These are phyloP conservation scores for Thalassiosira oceanica DNA, from an alignment of 352 stramenopile genomes.

Conservation along the genomic window DNA sequence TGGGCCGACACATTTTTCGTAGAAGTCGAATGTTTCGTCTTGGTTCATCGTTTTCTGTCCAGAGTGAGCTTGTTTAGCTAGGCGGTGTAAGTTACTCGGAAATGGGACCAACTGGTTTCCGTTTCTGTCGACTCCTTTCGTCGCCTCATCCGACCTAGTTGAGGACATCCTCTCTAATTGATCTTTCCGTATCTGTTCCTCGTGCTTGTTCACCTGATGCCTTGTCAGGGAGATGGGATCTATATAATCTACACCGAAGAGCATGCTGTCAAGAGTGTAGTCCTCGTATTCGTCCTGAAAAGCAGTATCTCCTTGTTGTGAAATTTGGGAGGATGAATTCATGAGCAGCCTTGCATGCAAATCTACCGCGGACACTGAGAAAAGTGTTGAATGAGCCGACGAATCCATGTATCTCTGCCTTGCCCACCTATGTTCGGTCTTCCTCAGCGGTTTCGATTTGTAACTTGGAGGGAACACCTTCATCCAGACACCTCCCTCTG, in stretches of 20 bases:
- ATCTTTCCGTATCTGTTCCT: slow-evolving; percentile 20
- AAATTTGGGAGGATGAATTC: slow-evolving; percentile 38
- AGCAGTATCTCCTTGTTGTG: slow-evolving; percentile 19
- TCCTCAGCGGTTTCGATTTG: slow-evolving; percentile 1
- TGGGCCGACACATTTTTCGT: no score
- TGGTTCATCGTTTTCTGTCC: no score
- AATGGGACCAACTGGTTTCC: slow-evolving; percentile 37
- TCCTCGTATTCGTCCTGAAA: slow-evolving; percentile 56
- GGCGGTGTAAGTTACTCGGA: slow-evolving; percentile 52
- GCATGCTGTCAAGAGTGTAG: slow-evolving; percentile 65
- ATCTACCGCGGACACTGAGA: slow-evolving; percentile 71
- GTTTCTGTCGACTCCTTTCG: slow-evolving; percentile 24
- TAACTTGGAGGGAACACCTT: slow-evolving; percentile 29
- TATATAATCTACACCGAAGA: slow-evolving; percentile 64
- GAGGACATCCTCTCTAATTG: slow-evolving; percentile 5
- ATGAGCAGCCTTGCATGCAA: slow-evolving; percentile 63
- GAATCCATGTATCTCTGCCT: slow-evolving; percentile 39
- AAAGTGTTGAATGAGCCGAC: slow-evolving; percentile 54
- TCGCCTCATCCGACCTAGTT: neutral
- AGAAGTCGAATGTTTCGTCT: no score
- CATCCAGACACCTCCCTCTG: slow-evolving; percentile 62
- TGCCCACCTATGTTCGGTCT: slow-evolving; percentile 36
- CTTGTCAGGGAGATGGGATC: slow-evolving; percentile 36
- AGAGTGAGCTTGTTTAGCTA: slow-evolving; percentile 29
- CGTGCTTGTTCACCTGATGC: slow-evolving; percentile 36